These are phyloP conservation scores for Sugiyamaella paludigena DNA, from an alignment of 1,139 yeast genomes.

Conservation along the genomic window DNA sequence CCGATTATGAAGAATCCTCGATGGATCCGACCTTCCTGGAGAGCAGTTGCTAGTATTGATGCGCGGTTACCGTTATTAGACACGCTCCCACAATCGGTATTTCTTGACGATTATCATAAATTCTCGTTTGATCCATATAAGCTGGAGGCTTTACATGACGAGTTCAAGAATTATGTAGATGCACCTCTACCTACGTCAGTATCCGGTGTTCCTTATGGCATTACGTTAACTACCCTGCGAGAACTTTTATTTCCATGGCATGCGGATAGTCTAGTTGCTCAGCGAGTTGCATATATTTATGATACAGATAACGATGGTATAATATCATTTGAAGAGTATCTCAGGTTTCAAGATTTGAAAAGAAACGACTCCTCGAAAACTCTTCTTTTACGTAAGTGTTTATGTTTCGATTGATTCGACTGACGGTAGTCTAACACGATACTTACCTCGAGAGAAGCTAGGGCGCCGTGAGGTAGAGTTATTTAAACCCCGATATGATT, in stretches of 20 bases:
- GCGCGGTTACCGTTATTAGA: not conserved
- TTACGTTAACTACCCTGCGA: slow-evolving; percentile 20
- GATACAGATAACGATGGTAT: slow-evolving; percentile 30
- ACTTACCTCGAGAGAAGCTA: no score
- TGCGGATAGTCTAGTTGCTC: slow-evolving; percentile 16
- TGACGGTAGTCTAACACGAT: no score
- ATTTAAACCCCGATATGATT: no score
- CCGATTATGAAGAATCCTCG: slow-evolving; percentile 33
- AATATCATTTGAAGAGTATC: slow-evolving; percentile 27
- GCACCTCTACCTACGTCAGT: not conserved
- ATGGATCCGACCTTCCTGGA: slow-evolving; percentile 27
- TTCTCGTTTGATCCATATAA: not conserved
- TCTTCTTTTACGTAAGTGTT: not conserved
- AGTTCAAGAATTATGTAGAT: slow-evolving; percentile 16
- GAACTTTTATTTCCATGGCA: slow-evolving; percentile 16
- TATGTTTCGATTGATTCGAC: no score
- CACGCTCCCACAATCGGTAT: not conserved
- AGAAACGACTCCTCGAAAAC: not conserved
- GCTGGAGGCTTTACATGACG: slow-evolving; percentile 6
- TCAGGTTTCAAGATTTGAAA: not conserved
- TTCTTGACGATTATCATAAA: not conserved
- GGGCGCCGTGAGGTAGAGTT: no score
- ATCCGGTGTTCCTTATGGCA: slow-evolving; percentile 17
- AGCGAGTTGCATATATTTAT: slow-evolving; percentile 15
- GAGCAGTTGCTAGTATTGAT: slow-evolving; percentile 10